These are phyloP conservation scores for Fallopia convolvulus DNA, from an alignment of 148 eudicot species.

Conservation along the genomic window DNA sequence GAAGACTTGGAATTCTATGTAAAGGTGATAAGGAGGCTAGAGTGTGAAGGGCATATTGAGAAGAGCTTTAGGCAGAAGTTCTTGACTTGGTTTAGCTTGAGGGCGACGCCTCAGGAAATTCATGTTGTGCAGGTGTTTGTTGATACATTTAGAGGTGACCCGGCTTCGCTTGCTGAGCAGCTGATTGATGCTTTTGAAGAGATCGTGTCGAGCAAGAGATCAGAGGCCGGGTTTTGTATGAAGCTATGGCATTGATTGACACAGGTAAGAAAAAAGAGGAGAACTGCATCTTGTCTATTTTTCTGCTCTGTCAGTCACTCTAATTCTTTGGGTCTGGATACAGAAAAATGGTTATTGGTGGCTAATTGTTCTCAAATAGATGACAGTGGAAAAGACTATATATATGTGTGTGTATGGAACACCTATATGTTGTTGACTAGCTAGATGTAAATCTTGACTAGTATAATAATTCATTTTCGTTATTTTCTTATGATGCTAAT, in stretches of 20 bases:
- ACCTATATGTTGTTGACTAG: slow-evolving; percentile 3
- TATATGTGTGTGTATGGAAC: neutral
- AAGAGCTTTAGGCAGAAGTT: slow-evolving; percentile 62
- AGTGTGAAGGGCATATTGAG: slow-evolving; percentile 69
- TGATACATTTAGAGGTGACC: slow-evolving; percentile 56
- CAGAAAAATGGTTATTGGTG: neutral
- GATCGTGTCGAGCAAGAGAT: slow-evolving; percentile 44
- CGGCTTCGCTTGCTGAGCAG: slow-evolving; percentile 71
- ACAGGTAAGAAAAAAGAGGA: neutral
- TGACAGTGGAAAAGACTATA: neutral
- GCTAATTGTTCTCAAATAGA: neutral
- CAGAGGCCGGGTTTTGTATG: slow-evolving; percentile 53
- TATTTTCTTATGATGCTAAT: neutral
- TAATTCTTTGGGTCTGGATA: slow-evolving; percentile 1
- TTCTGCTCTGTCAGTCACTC: neutral
- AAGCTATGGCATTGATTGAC: slow-evolving; percentile 73
- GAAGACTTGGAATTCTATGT: slow-evolving; percentile 53
- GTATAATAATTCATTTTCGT: neutral
- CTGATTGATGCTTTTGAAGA: slow-evolving; percentile 69
- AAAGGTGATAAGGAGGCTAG: slow-evolving; percentile 64
- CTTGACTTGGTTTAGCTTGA: slow-evolving; percentile 79
- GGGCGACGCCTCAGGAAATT: slow-evolving; percentile 61
- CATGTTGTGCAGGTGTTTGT: slow-evolving; percentile 74
- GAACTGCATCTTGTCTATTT: neutral
- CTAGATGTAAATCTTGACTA: slow-evolving; percentile 11